These are phyloP conservation scores for Bryoerythrophyllum caledonicum DNA, from an alignment of 225 moss, liverwort and hornwort species.

Conservation along the genomic window DNA sequence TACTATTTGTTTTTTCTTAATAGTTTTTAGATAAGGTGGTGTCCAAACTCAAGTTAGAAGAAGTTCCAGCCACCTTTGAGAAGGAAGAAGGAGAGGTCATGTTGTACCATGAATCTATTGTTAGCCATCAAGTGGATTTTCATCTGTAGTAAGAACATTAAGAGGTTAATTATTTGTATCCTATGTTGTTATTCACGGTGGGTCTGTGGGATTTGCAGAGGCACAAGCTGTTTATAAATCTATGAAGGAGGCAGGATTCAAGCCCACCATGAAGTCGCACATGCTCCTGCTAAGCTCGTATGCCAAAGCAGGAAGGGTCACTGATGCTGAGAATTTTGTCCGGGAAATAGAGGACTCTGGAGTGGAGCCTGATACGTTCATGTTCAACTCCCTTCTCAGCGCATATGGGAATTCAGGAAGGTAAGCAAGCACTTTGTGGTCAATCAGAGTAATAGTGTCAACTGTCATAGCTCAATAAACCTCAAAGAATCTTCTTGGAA, in stretches of 20 bases:
- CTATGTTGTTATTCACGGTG: background rate
- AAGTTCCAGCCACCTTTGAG: too few relatives aligned
- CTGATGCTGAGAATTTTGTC: constrained; percentile 83
- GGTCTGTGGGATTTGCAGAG: constrained; percentile 50
- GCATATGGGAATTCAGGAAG: constrained; percentile 77
- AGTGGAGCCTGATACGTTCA: constrained; percentile 71
- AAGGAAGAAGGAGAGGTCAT: too few relatives aligned
- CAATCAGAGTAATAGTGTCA: too few relatives aligned
- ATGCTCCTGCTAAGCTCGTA: constrained; percentile 85
- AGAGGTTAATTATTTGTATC: background rate
- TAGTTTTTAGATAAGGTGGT: too few relatives aligned
- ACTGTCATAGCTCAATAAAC: too few relatives aligned
- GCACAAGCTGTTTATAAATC: constrained; percentile 64
- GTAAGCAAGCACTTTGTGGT: constrained; percentile 20
- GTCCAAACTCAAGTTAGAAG: too few relatives aligned
- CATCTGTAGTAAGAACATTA: too few relatives aligned
- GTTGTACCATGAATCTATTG: too few relatives aligned
- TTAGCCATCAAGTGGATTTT: too few relatives aligned
- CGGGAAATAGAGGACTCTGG: constrained; percentile 62
- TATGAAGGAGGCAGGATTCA: constrained; percentile 71
- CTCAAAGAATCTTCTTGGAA: too few relatives aligned
- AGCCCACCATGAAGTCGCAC: constrained; percentile 74
- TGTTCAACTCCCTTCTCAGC: constrained; percentile 85
- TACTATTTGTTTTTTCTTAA: too few relatives aligned
- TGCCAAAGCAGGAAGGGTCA: constrained; percentile 71